phyloP scores from a whole-genome alignment of 306 rosid genomes.

The Vachellia pachyceras region DNA sequence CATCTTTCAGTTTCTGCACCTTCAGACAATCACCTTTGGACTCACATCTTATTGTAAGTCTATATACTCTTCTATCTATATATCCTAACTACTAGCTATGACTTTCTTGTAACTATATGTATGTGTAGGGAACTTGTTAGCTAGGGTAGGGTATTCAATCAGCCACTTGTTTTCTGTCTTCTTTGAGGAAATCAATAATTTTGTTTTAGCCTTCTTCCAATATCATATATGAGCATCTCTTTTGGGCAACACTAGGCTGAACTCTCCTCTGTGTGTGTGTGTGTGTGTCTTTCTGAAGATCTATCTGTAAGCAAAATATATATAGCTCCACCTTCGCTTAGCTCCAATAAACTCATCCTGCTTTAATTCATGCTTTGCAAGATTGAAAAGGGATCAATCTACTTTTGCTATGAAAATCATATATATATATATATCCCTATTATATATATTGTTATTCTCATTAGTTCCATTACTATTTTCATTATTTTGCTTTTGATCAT shows the following conservation, averaged over 20 bases:
- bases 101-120: background rate
- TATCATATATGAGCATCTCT: background rate
- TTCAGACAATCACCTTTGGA: constrained; percentile 72
- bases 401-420: too few species aligned
- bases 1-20: constrained; percentile 64
- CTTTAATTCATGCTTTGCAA: background rate
- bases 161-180: constrained; percentile 18
- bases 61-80: too few species aligned
- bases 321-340: too few species aligned
- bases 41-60: constrained; percentile 80
- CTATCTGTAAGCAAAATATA: background rate
- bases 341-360: too few species aligned
- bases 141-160: too few species aligned
- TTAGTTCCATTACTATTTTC: background rate
- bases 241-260: background rate
- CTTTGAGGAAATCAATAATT: background rate
- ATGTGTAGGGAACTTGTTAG: background rate
- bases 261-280: background rate
- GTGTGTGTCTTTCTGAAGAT: too few species aligned
- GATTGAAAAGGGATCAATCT: background rate
- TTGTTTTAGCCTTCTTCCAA: background rate
- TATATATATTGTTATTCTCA: too few species aligned
- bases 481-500: background rate
- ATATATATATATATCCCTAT: too few species aligned
- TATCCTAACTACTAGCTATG: too few species aligned